These are phyloP conservation scores for Pigoraptor vietnamica DNA, from an alignment of 78 protist species.

Conservation along the genomic window DNA sequence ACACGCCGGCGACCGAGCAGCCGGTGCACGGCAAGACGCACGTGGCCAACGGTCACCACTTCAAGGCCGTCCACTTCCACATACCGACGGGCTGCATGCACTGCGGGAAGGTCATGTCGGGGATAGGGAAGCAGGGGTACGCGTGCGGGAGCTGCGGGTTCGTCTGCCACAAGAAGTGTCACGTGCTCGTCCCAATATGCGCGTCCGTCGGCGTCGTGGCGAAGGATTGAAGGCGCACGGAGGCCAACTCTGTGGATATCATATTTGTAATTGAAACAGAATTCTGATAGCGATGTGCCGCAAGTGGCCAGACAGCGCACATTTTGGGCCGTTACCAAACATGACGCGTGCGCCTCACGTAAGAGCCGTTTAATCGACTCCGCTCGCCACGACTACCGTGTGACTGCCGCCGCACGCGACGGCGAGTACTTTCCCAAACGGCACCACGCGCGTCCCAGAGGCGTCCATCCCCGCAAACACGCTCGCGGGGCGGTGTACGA, in stretches of 20 bases:
- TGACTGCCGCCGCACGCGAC: not conserved
- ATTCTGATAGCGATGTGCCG: too few species aligned
- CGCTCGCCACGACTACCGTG: not conserved
- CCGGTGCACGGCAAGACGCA: slow-evolving; percentile 1
- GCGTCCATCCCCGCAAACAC: not conserved
- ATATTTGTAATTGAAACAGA: too few species aligned
- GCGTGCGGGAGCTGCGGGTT: not conserved
- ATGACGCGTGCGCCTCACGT: not conserved
- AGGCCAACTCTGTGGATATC: too few species aligned
- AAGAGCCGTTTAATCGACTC: not conserved
- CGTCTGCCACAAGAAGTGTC: slow-evolving; percentile 39
- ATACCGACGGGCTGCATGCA: slow-evolving; percentile 28
- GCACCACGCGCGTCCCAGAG: not conserved
- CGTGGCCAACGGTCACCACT: not conserved
- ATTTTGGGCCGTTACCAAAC: too few species aligned
- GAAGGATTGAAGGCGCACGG: too few species aligned
- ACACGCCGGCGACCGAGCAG: not conserved
- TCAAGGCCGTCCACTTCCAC: not conserved
- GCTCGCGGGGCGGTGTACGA: not conserved
- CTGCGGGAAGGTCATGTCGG: slow-evolving; percentile 25
- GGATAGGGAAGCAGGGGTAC: slow-evolving; percentile 12
- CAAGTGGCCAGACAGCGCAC: too few species aligned
- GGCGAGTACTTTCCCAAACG: not conserved
- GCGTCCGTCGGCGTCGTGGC: not conserved
- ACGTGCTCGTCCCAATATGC: not conserved